phyloP scores from a whole-genome alignment of 768 basidiomycete species.

The Leccinum aurantiacum region DNA sequence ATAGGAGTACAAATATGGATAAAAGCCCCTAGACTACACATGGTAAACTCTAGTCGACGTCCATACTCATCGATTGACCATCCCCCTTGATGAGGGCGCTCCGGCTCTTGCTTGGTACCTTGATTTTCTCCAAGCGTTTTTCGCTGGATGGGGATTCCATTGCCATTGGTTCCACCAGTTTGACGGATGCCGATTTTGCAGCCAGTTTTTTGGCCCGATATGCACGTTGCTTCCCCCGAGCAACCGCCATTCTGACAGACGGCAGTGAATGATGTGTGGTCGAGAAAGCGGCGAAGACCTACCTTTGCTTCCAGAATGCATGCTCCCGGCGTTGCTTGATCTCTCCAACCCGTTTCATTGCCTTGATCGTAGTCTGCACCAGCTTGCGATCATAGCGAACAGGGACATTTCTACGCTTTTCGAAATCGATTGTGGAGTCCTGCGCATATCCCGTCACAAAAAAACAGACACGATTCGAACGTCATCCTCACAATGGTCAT shows the following conservation, averaged over 20 bases:
- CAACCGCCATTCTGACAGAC: conserved; percentile 72
- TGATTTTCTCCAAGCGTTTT: conserved; percentile 76
- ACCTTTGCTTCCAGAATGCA: conserved; percentile 96
- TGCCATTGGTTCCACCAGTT: conserved; percentile 63
- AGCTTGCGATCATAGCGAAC: conserved; percentile 96
- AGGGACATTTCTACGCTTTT: conserved; percentile 97
- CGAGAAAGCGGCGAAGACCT: conserved; percentile 13
- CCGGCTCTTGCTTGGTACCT: conserved; percentile 57
- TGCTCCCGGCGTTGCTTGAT: conserved; percentile 88
- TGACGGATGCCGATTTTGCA: conserved; percentile 55
- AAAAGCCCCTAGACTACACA: conserved; percentile 18
- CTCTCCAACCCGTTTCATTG: conserved; percentile 93
- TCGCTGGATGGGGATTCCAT: conserved; percentile 43
- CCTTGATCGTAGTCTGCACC: conserved; percentile 88
- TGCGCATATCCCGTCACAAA: conserved; percentile 32
- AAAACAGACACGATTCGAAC: neutral
- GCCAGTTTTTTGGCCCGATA: conserved; percentile 66
- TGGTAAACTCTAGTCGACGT: conserved; percentile 54
- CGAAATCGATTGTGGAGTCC: conserved; percentile 99
- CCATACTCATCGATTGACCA: conserved; percentile 91
- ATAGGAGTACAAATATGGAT: conserved; percentile 18
- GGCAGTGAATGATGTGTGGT: neutral
- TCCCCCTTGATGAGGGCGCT: conserved; percentile 81
- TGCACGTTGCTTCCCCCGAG: conserved; percentile 72
- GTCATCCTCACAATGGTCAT: conserved; percentile 85